phyloP scores from a whole-genome alignment of 176 grass and related monocot species.

The Oryza glumipatula region DNA sequence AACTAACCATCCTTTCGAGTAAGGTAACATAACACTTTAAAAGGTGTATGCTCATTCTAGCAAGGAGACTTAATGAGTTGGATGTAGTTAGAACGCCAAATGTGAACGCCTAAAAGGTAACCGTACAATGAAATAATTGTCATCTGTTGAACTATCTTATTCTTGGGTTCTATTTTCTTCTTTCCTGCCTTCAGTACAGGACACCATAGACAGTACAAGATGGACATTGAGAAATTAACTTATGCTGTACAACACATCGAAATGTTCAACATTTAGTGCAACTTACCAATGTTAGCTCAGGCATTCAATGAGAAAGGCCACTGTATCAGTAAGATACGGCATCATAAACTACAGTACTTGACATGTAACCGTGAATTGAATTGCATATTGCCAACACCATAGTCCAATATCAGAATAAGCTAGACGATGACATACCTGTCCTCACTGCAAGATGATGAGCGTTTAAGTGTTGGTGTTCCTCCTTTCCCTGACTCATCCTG shows the following conservation, averaged over 20 bases:
- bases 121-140: neutral
- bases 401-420: slow-evolving; percentile 20
- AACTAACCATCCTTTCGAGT: slow-evolving; percentile 19
- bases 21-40: neutral
- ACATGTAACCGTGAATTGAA: slow-evolving; percentile 7
- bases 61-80: neutral
- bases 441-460: slow-evolving; percentile 66
- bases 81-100: slow-evolving; percentile 1
- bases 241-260: slow-evolving; percentile 3
- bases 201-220: slow-evolving; percentile 26
- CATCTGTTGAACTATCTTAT: slow-evolving; percentile 10
- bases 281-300: slow-evolving; percentile 11
- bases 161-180: neutral
- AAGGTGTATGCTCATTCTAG: slow-evolving; percentile 31
- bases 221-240: slow-evolving; percentile 2
- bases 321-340: neutral
- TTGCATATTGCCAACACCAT: slow-evolving; percentile 24
- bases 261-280: slow-evolving; percentile 17
- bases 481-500: slow-evolving; percentile 49
- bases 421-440: slow-evolving; percentile 64
- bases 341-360: slow-evolving; percentile 18
- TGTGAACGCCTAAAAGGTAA: slow-evolving; percentile 1
- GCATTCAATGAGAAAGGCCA: slow-evolving; percentile 14
- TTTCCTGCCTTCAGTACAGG: slow-evolving; percentile 1
- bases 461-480: slow-evolving; percentile 46